Evolutionary conservation across 257 asterid species (phyloP).

Genomic region (Echium plantagineum): DNA sequence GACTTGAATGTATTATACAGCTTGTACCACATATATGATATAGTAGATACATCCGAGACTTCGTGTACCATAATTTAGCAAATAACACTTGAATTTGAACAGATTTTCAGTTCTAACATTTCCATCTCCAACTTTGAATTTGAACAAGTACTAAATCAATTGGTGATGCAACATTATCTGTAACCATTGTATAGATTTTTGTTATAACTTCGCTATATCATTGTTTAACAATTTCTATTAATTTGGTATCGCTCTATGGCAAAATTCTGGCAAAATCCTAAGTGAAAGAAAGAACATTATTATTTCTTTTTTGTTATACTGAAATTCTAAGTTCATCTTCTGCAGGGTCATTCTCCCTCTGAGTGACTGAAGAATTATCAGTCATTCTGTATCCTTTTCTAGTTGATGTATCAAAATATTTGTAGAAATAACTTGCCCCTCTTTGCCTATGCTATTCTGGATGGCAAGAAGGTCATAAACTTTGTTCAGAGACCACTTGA

Average conservation of each 20-base stretch:
- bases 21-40: constrained; percentile 2
- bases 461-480: neutral
- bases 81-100: neutral
- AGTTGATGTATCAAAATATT: neutral
- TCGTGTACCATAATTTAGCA: neutral
- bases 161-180: too few relatives aligned
- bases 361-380: neutral
- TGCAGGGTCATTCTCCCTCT: neutral
- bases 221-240: too few relatives aligned
- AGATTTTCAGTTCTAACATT: too few relatives aligned
- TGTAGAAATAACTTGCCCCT: neutral
- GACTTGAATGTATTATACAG: constrained; percentile 1
- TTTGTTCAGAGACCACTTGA: constrained; percentile 1
- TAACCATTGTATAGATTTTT: too few relatives aligned
- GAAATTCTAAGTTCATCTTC: neutral
- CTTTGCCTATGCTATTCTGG: neutral
- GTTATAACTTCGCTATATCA: too few relatives aligned
- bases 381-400: neutral
- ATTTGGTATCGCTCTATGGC: neutral
- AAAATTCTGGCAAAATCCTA: neutral
- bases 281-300: neutral
- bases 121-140: too few relatives aligned
- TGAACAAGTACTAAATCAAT: too few relatives aligned
- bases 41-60: constrained; percentile 1
- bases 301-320: too few relatives aligned